Base-by-base conservation (phyloP, 495 filamentous ascomycete genomes). In the Aspergillus ostianus region DNA sequence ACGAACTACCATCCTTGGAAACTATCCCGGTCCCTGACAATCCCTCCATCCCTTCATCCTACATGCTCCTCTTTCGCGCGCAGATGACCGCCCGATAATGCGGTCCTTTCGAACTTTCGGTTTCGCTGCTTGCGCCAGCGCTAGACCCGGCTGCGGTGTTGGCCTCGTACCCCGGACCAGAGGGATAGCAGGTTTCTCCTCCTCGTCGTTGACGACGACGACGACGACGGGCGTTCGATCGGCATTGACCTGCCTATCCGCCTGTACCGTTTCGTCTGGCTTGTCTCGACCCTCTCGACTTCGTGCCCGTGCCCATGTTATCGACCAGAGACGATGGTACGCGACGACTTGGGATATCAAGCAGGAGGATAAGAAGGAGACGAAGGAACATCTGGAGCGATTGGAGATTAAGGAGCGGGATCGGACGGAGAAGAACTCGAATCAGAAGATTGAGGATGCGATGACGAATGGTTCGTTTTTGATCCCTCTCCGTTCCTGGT, bases 391-490 rank as follows among this genome's bases (percentile, higher is more conserved):
- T 45, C 46, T 60, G 17, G 57, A 57, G 12, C 21, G 59, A 21
- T 44, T 58, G 19, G 57, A 54, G 47, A 19, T 45, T 54, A 29
- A 32, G 32, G 54, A 58, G 12, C 50, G 51, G 41, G 53, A 55
- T 26, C 27, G 50, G n/a, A 55, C 15, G 26, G 8, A 47, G 6
- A 32, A 27, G 36, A 53, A 17, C 20, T 47, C 21, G 19, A 36
- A 55, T 36, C 44, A 36, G 18, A 58, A 56, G 57, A 72, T 80
- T 41, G 57, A 20, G 53, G 77, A 82, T 18, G 79, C 82, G 13
- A 84, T 88, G 79, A 85, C 80, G 0, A 87, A 87, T 71, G 15
- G 67, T 26, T 26, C 23, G 2, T 26, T 2, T 26, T 26, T 26
- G 23, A 26, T 26, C 4, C 23, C 4, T 19, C 46, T 19, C 47